Evolutionary conservation across 2,329 filamentous ascomycete species (phyloP).

Genomic region (Fusarium xylarioides): DNA sequence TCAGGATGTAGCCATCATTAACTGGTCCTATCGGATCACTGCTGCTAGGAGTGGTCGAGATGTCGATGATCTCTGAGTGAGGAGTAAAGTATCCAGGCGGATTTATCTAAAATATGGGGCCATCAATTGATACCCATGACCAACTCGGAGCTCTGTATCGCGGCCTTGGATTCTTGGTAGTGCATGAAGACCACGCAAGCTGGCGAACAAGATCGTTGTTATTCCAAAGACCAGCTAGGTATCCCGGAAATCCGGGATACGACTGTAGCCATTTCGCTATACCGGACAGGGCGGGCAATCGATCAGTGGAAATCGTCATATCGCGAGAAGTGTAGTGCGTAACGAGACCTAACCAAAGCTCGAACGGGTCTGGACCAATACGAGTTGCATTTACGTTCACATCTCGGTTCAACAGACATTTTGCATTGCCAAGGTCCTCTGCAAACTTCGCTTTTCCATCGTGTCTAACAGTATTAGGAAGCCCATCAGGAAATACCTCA

Average conservation of each 20-base stretch:
- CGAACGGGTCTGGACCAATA: not conserved
- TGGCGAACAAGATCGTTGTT: not conserved
- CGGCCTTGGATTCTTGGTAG: not conserved
- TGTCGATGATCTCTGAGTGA: not conserved
- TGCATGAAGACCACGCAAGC: too few relatives aligned
- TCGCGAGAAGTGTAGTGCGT: not conserved
- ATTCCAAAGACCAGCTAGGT: not conserved
- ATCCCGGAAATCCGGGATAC: not conserved
- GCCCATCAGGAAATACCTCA: not conserved
- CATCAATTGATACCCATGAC: not conserved
- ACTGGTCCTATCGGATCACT: not conserved
- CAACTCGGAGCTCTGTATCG: not conserved
- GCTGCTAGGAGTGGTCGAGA: not conserved
- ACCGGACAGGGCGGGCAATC: not conserved
- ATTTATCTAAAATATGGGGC: accelerated
- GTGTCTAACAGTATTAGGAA: accelerated
- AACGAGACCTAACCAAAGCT: not conserved
- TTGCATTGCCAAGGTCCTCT: not conserved
- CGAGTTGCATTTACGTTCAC: not conserved
- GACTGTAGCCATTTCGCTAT: not conserved
- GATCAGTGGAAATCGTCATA: accelerated
- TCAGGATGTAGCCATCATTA: not conserved
- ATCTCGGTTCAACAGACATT: not conserved
- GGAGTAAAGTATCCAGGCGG: not conserved
- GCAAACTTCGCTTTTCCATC: not conserved